Evolutionary conservation across 129 eudicot species (phyloP).

Genomic region (Helianthus tuberosus): DNA sequence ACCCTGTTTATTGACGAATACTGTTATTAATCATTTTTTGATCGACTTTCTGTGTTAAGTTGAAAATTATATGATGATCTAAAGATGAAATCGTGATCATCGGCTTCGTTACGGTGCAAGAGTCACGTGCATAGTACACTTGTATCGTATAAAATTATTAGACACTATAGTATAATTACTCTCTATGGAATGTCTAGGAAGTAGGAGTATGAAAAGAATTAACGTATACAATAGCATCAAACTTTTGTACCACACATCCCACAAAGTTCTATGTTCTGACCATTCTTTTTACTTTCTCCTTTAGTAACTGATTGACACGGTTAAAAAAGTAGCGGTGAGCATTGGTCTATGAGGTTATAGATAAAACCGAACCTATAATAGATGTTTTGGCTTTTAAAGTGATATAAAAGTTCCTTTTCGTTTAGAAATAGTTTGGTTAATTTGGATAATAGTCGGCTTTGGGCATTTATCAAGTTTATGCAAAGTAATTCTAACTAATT

Average conservation of each 20-base stretch:
- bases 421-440: no score
- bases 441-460: no score
- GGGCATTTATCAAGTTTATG: no score
- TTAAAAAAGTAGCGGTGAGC: no score
- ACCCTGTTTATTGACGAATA: no score
- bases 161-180: not conserved
- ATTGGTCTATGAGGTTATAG: no score
- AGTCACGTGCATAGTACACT: constrained; percentile 12
- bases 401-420: no score
- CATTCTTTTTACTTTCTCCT: constrained; percentile 3
- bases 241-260: constrained; percentile 25
- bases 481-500: no score
- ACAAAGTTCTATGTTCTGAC: not conserved
- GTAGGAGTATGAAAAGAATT: constrained; percentile 33
- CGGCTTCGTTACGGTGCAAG: constrained; percentile 3
- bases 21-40: not conserved
- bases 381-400: no score
- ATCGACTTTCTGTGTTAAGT: not conserved
- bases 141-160: constrained; percentile 20
- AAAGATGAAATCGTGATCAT: constrained; percentile 3
- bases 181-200: constrained; percentile 19
- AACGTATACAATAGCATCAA: constrained; percentile 14
- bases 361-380: no score
- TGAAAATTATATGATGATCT: not conserved
- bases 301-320: not conserved